Evolutionary conservation across 2,329 filamentous ascomycete species (phyloP).

Genomic region (Fusarium papillatum): DNA sequence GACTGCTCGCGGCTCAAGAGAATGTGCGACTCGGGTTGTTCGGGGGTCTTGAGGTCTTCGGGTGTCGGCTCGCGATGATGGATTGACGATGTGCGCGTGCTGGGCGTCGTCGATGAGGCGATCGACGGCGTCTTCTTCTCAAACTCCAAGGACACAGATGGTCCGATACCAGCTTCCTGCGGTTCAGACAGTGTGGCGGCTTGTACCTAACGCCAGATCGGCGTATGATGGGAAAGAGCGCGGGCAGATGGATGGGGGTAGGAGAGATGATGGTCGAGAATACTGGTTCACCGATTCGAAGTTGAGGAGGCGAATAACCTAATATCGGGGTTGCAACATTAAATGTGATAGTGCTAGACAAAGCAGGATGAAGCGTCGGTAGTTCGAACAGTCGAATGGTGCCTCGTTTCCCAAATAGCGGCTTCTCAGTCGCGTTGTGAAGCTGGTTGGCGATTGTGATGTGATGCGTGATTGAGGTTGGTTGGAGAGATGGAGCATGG

Average conservation of each 20-base stretch:
- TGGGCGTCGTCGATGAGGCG: constrained; percentile 42
- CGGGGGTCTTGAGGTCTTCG: constrained; percentile 37
- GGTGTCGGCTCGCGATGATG: constrained; percentile 38
- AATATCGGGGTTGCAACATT: constrained; percentile 32
- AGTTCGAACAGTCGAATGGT: constrained; percentile 9
- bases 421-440: constrained; percentile 26
- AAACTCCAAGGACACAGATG: constrained; percentile 52
- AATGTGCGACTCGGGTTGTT: constrained; percentile 40
- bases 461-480: constrained; percentile 40
- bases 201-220: constrained; percentile 37
- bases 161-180: constrained; percentile 50
- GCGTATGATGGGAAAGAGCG: constrained; percentile 13
- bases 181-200: constrained; percentile 55
- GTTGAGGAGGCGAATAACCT: constrained; percentile 31
- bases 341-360: constrained; percentile 14
- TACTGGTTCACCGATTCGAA: constrained; percentile 30
- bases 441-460: constrained; percentile 30
- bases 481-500: constrained; percentile 9
- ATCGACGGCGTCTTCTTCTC: constrained; percentile 48
- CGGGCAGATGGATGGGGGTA: constrained; percentile 18
- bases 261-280: constrained; percentile 24
- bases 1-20: constrained; percentile 56
- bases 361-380: background rate
- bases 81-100: constrained; percentile 44
- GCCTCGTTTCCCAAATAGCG: constrained; percentile 18